phyloP scores from a whole-genome alignment of 2,329 filamentous ascomycete species.

The Anthostomella pinea region DNA sequence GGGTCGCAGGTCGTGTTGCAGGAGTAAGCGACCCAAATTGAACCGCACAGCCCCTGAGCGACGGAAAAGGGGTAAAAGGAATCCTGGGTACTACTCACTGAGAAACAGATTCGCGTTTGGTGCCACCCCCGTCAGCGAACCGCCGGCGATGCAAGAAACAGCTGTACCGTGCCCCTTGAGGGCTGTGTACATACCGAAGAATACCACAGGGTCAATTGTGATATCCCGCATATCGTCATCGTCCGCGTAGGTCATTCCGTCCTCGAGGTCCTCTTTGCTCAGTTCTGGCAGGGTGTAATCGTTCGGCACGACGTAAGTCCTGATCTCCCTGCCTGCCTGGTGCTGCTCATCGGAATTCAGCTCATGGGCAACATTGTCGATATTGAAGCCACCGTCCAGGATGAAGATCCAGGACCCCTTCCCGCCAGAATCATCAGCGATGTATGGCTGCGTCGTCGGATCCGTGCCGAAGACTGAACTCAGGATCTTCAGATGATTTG shows the following conservation, averaged over 20 bases:
- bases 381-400: slow-evolving; percentile 1
- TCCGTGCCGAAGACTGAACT: background rate
- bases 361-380: background rate
- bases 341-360: background rate
- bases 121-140: background rate
- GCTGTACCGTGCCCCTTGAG: background rate
- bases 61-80: no score
- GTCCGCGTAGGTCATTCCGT: background rate
- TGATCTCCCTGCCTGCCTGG: background rate
- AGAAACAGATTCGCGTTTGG: background rate
- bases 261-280: background rate
- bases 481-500: background rate
- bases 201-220: background rate
- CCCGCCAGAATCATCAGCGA: background rate
- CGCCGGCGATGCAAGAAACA: background rate
- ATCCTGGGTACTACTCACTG: no score
- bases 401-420: slow-evolving; percentile 2
- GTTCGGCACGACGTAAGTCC: slow-evolving; percentile 1
- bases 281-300: background rate
- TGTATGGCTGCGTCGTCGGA: background rate
- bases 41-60: no score
- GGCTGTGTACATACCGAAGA: background rate
- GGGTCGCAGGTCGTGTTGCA: background rate
- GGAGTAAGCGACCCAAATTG: background rate
- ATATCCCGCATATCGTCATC: background rate